Percentiles rank a stretch among this genome's conserved stretches.
phyloP scores from a whole-genome alignment of 1,139 yeast genomes.

The Candida gigantensis region DNA sequence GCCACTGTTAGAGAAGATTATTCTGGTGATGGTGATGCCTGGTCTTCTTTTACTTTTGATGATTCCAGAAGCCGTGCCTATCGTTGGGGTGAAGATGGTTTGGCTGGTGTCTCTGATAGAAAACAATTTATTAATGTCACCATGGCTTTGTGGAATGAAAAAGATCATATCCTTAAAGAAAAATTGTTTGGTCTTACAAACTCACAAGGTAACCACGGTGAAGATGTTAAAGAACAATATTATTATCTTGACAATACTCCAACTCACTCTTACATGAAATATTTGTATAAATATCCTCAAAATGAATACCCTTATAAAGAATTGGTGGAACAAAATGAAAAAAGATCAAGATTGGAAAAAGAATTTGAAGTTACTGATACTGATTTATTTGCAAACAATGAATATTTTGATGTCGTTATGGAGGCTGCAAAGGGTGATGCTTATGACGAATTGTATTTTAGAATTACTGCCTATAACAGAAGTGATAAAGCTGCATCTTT shows the following conservation, averaged over 20 bases:
- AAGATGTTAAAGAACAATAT: constrained; percentile 83
- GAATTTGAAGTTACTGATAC: constrained; percentile 81
- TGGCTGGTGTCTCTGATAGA: constrained; percentile 88
- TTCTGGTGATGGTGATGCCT: constrained; percentile 84
- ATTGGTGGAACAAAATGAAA: constrained; percentile 67
- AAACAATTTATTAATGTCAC: constrained; percentile 77
- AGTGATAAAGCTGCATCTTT: constrained; percentile 83
- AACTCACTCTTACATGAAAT: constrained; percentile 91
- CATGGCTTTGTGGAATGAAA: constrained; percentile 89
- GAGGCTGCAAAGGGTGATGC: constrained; percentile 91
- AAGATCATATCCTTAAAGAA: constrained; percentile 85
- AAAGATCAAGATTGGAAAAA: constrained; percentile 59
- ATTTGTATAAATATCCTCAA: constrained; percentile 90
- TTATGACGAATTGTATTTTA: constrained; percentile 76
- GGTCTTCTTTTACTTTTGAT: constrained; percentile 89
- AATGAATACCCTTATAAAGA: constrained; percentile 79
- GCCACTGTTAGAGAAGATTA: constrained; percentile 94
- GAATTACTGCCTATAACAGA: constrained; percentile 89
- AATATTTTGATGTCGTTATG: constrained; percentile 86
- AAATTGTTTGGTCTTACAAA: constrained; percentile 89
- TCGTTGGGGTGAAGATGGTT: constrained; percentile 97
- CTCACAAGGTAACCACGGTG: constrained; percentile 94
- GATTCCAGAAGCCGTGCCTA: constrained; percentile 82
- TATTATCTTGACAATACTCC: constrained; percentile 92
- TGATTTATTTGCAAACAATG: constrained; percentile 72